Evolutionary conservation across 352 stramenopile species (phyloP).

Genomic region (Phytophthora meadii): DNA sequence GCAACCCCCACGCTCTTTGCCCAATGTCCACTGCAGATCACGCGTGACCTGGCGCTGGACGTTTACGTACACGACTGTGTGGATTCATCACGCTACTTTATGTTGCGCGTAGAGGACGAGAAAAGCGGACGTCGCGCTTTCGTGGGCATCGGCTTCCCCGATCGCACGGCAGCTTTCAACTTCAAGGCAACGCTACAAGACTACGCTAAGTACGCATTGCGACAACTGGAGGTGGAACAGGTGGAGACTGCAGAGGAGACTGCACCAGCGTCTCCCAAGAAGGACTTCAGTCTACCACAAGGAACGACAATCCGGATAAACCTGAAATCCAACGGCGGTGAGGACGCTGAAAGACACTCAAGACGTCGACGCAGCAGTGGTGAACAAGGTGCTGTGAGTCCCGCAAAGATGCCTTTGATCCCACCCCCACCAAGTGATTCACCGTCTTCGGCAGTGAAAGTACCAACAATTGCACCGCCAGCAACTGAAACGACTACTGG

Average conservation of each 20-base stretch:
- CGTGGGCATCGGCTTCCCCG: slow-evolving; percentile 81
- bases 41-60: slow-evolving; percentile 63
- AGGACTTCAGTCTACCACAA: slow-evolving; percentile 70
- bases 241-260: slow-evolving; percentile 21
- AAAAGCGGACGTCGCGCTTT: slow-evolving; percentile 75
- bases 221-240: slow-evolving; percentile 57
- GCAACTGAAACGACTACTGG: slow-evolving; percentile 22
- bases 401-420: slow-evolving; percentile 61
- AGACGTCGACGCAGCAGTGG: slow-evolving; percentile 34
- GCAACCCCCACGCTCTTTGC: slow-evolving; percentile 67
- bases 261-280: slow-evolving; percentile 32
- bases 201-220: slow-evolving; percentile 82
- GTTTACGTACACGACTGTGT: slow-evolving; percentile 88
- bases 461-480: slow-evolving; percentile 31
- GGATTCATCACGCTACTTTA: slow-evolving; percentile 90
- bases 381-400: slow-evolving; percentile 37
- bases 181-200: slow-evolving; percentile 88
- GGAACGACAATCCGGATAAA: slow-evolving; percentile 85
- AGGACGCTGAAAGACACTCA: slow-evolving; percentile 33
- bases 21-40: slow-evolving; percentile 80
- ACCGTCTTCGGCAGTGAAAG: slow-evolving; percentile 17
- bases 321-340: slow-evolving; percentile 52
- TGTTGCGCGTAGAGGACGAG: slow-evolving; percentile 86
- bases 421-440: slow-evolving; percentile 57
- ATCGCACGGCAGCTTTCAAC: slow-evolving; percentile 82